Base-by-base conservation (phyloP, 176 grass and related monocot genomes). In the sorghum (Sorghum bicolor) region DNA sequence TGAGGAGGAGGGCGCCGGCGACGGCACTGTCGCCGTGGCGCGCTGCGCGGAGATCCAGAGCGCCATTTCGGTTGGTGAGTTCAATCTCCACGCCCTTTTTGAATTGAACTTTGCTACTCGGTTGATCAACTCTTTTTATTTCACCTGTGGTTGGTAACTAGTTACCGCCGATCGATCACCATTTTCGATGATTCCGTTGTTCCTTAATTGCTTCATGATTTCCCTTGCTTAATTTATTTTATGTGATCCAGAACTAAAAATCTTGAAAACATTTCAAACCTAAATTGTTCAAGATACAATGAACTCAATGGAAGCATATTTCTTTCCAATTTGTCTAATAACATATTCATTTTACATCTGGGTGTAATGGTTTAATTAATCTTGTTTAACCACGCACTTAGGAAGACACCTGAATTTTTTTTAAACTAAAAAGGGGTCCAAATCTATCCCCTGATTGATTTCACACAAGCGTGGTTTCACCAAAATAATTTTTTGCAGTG, bases 31-130 rank as follows among this genome's bases (percentile, higher is more conserved):
- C 62, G 68, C 89, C 71, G 84, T 84, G 53, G 81, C 60, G 32
- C 92, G 92, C 29, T 97, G 91, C 72, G 86, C 89, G 0, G 94
- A 97, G 88, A 93, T 97, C 77, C 91, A 97, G 72, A 82, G 62
- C 67, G 94, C 94, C 22, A 97, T 97, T 79, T 83, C 91, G 0
- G 84, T 91, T 60, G 91, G 94, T 97, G 61, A 75, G 90, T 87
- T 39, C 6, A 24, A 8, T 75, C 1, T 5, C 28, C 72, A 53
- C 72, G 1, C 7, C 26, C 5, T 1, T 40, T 25, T 37, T n/a
- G n/a, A n/a, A n/a, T 50, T 1, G 1, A 24, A 3, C 48, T 55
- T 55, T 1, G 5, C 39, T 70, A 6, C 47, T 57, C 1, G 6
- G 13, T 47, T 22, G 50, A 22, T 53, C 50, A 53, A 53, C 50